Evolutionary conservation across 140 eudicot species (phyloP), one percentile per base, ranked within the genome.

Genomic region (Anethum foeniculum): DNA sequence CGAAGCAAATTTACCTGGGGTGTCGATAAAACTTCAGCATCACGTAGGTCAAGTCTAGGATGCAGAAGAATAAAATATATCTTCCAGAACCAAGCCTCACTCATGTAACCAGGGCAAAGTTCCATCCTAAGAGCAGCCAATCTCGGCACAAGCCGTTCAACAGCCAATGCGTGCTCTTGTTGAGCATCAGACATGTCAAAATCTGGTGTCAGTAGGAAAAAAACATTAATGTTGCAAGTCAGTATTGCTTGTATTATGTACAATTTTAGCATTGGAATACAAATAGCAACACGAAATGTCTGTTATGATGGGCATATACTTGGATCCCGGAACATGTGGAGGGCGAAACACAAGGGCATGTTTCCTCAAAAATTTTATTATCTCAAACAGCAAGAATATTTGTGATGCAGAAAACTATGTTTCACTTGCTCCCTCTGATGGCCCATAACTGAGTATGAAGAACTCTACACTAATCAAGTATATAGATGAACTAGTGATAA

Each of bases 1-100:
- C 34, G 19, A n/a, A 81, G 71, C 30, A 71, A 68, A 80, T 86
- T 83, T 56, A 91, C 99, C 83, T 87, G 84, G 46, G 90, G 86
- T 51, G 97, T 95, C 54, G 97, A 90, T 65, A 95, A 86, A 78
- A 88, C 86, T 43, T 81, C 83, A 62, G 99, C 97, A 81, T 85
- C 97, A 38, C 85, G 49, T 46, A 65, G 83, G 46, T 82, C 85
- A 5, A 95, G 90, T 83, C 82, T 95, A 23, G 97, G 92, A 80
- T 90, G 97, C 81, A 92, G 75, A 73, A 92, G 97, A 47, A 92
- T 94, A 89, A 95, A 95, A 81, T 92, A 94, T 68, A 92, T 90
- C 91, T 86, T 90, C 98, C 98, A 94, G 82, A 94, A 94, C 79
- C 84, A 83, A 76, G 80, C 80, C 84, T 92, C 97, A 34, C 85